Evolutionary conservation across 2,329 filamentous ascomycete species (phyloP), one percentile per base, ranked within the genome.

Genomic region (Pseudonectria buxi): DNA sequence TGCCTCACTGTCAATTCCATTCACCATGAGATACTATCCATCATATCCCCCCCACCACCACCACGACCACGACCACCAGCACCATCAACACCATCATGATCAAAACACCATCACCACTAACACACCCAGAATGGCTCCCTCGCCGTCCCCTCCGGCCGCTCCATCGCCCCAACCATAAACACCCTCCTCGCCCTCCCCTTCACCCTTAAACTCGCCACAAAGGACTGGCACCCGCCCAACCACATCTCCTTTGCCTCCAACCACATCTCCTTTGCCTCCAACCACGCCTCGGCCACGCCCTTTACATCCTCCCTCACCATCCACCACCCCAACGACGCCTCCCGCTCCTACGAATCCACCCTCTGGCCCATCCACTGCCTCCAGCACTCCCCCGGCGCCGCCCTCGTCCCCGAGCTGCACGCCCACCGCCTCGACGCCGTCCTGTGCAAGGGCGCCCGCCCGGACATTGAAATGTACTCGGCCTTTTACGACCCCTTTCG

Each of bases 361-460:
- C 72, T 98, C 9, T 98, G 92, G 92, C 92, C 92, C 1, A 76
- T 77, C 14, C 92, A 98, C 65, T 96, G 92, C 64, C 74, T 96
- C 7, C 81, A 86, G 53, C 69, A 69, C 29, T 86, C 84, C 0
- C 59, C 68, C 1, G 92, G 92, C 10, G 80, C 85, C 0, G 72
- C 78, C 32, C 68, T 96, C 14, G 70, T 92, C 6, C 73, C 81
- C 0, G 87, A 88, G 55, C 70, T 96, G 2, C 67, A 86, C 32
- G 40, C 55, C 11, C 50, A 54, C 7, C 69, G 67, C 12, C 47
- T 94, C n/a, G 72, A 90, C 47, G 49, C 62, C 25, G 66, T 87
- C 18, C 64, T 95, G 11, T 74, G 84, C 47, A 98, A 98, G 66
- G 92, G 92, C 10, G 74, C 70, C 54, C 72, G 87, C 55, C 58